Base-by-base conservation (phyloP, 345 rosid genomes). In the Limnanthes douglasii region DNA sequence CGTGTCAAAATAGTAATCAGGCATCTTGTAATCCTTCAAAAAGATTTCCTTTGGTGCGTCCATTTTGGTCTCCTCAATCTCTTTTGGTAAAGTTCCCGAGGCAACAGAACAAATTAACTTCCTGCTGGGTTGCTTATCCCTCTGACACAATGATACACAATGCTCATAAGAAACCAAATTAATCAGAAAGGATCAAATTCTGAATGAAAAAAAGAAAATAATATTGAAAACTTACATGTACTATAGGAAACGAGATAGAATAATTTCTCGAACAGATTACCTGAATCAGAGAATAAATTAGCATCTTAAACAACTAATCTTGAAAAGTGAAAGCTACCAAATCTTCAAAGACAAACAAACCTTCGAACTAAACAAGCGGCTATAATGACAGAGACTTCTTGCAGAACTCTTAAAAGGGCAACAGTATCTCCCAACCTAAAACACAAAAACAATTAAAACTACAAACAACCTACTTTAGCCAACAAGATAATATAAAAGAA, bases 11-110 rank as follows among this genome's bases (percentile, higher is more conserved):
- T 78, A 92, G 62, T 78, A 81, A 56, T 85, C 83, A 43, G 99
- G 99, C 46, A 66, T 67, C 33, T 73, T 75, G 64, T 92, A 85
- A 56, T 85, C 83, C 80, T 92, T 92, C 62, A 85, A 55, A 62
- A 85, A 92, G 19, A 92, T 73, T 60, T 85, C 96, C 55, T 81
- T 85, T 3, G 83, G 96, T 18, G 75, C 51, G 25, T 67, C 80
- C 99, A 92, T 92, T 45, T 65, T 57, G 13, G 85, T 53, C 56
- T 75, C 85, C 53, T 72, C 82, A 21, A 37, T 55, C 57, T 61
- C 48, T 48, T 84, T 75, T 11, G 70, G 77, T 38, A 60, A 43
- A 34, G 78, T 42, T 38, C 69, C 75, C 9, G 86, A 67, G 42
- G 90, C 78, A 37, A 75, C 79, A 5, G 90, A 81, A 66, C 96